phyloP scores from a whole-genome alignment of 2,329 filamentous ascomycete genomes.

The Harringtonia lauricola region DNA sequence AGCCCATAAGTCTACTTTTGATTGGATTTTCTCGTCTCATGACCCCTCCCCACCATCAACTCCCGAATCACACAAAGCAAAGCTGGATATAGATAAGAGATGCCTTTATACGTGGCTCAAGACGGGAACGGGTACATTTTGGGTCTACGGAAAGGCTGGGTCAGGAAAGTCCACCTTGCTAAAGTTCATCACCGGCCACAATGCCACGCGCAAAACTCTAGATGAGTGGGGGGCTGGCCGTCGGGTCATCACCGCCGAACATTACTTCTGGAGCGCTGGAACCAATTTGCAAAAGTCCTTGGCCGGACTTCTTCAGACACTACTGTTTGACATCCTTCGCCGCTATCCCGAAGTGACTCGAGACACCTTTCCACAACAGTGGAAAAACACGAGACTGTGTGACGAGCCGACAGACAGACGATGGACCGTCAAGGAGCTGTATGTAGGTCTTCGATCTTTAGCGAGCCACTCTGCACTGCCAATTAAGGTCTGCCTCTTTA shows the following conservation, averaged over 20 bases:
- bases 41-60: too few species aligned
- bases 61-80: too few species aligned
- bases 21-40: too few species aligned
- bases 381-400: background rate
- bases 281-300: background rate
- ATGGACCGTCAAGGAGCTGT: background rate
- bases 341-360: background rate
- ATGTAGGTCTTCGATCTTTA: background rate
- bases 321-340: background rate
- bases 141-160: background rate
- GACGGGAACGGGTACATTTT: background rate
- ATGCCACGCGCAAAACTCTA: background rate
- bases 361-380: background rate
- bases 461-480: background rate
- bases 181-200: background rate
- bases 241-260: background rate
- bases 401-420: background rate
- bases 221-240: background rate
- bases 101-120: background rate
- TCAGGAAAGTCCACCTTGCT: conserved; percentile 2
- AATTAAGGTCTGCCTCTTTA: conserved; percentile 1
- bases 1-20: too few species aligned
- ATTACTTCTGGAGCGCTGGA: conserved; percentile 2
- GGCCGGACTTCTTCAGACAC: background rate
- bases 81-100: background rate